Evolutionary conservation across 208 protist genomes (phyloP), one percentile per base, ranked within the genome.

Genomic region (Leishmania guyanensis): DNA sequence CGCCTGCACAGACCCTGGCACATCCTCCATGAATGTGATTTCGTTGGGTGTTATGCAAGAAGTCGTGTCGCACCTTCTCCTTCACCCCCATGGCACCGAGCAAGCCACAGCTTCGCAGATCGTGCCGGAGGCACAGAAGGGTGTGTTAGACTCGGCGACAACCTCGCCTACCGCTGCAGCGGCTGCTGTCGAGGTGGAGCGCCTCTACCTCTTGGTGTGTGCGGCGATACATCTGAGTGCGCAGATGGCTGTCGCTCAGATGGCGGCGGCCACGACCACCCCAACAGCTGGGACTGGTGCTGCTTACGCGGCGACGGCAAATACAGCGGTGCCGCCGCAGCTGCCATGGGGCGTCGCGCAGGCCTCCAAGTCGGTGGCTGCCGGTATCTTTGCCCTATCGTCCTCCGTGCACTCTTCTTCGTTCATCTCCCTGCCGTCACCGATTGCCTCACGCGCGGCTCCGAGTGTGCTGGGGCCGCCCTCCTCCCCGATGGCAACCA

Each of bases 141-240:
- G 82, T 22, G 60, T 85, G 22, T 9, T 81, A 14, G 76, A 53
- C 17, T 64, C 81, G 4, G 22, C 62, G 22, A 43, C 48, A n/a
- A 20, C 65, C 64, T 75, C 36, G 48, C 53, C 77, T 14, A 72
- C 82, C 33, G 50, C 51, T 12, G 62, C 71, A n/a, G 53, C 65
- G 3, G 71, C 82, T 9, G 82, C 82, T 17, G 70, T 84, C 26
- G 79, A 81, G 36, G 56, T 87, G 26, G 84, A 87, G 79, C 84
- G 80, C 20, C 76, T 87, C 17, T 84, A 69, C 53, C 65, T 84
- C 22, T 48, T 87, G 20, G n/a, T 84, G 5, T 81, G 79, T 56
- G 75, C 84, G 1, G 75, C 84, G 22, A 78, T 87, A 51, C 79
- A 83, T 48, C 53, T 83, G 33, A 43, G 53, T 54, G 62, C 58